Evolutionary conservation across 371 early-diverging fungal species (phyloP), one percentile per base, ranked within the genome.

Genomic region (Cokeromyces recurvatus): DNA sequence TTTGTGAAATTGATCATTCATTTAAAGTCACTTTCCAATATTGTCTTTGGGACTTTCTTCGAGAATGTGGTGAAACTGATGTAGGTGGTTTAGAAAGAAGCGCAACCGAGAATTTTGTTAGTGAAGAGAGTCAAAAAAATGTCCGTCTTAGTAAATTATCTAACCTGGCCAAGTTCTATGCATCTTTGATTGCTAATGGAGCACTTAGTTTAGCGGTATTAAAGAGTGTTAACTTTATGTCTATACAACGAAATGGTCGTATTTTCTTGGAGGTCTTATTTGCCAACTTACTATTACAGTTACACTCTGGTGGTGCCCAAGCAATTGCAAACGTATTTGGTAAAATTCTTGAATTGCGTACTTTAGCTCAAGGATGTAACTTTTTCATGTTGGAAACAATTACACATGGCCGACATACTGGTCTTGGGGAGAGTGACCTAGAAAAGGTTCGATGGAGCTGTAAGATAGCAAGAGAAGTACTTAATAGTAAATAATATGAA

Each of bases 11-110:
- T 22, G 78, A 82, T 45, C 87, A 88, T 64, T 83, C 86, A 10
- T 89, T 84, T 72, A 89, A 87, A 68, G 82, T 96, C 48, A 97
- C 98, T 2, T 87, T 92, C 62, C 93, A 94, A 77, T 97, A 89
- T 57, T 82, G 87, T 19, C 77, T 97, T 21, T 97, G 98, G 98
- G 98, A 97, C 66, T 82, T 87, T 54, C 53, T 90, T 41, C 71
- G 90, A 34, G 86, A 85, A 55, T 66, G 86, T 52, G 91, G 91
- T 31, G 89, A 89, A 46, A 61, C 58, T 16, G 86, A 86, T 46
- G 84, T 89, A 1, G 91, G 91, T 40, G 89, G 89, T 4, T 63
- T 89, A 57, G 84, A 84, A 34, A 65, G 77, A 46, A 58, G 65
- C 43, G 64, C 62, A 16, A 51, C 50, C 32, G 66, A 59, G 16